Evolutionary conservation across 1,284 basidiomycete genomes (phyloP).

Genomic region (Hymenochaete sp.): DNA sequence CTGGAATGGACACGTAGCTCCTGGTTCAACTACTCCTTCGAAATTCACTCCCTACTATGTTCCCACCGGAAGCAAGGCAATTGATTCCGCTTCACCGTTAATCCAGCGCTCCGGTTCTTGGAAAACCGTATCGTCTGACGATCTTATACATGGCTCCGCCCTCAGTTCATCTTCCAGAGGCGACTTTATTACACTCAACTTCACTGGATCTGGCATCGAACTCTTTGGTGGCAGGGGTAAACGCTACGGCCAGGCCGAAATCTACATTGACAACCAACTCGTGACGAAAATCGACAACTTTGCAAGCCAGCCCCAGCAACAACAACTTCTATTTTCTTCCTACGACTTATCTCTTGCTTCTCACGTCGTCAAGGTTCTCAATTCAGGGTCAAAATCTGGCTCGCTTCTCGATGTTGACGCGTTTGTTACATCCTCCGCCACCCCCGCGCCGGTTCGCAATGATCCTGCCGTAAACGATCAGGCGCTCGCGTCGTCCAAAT

Average conservation of each 20-base stretch:
- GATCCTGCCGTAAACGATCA: not conserved
- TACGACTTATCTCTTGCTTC: constrained; percentile 42
- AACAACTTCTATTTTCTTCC: constrained; percentile 59
- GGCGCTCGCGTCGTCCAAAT: constrained; percentile 3
- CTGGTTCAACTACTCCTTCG: constrained; percentile 16
- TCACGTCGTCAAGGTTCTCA: constrained; percentile 58
- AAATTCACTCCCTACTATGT: constrained; percentile 23
- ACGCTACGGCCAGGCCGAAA: constrained; percentile 44
- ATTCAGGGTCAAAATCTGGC: constrained; percentile 37
- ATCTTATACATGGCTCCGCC: constrained; percentile 18
- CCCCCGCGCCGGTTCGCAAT: not conserved
- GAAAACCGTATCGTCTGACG: constrained; percentile 11
- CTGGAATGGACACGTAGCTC: constrained; percentile 19
- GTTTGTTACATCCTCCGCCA: constrained; percentile 45
- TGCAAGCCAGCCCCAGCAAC: constrained; percentile 32
- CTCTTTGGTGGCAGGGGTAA: constrained; percentile 59
- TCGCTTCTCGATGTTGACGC: constrained; percentile 52
- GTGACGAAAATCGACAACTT: constrained; percentile 40
- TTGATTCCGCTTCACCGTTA: constrained; percentile 17
- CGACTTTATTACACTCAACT: constrained; percentile 49
- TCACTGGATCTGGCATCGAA: constrained; percentile 64
- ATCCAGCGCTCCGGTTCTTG: constrained; percentile 19
- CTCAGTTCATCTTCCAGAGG: constrained; percentile 23
- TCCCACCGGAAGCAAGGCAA: constrained; percentile 19
- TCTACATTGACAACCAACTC: constrained; percentile 50